phyloP scores from a whole-genome alignment of 257 asterid species.

The Ophiorrhiza pumila region DNA sequence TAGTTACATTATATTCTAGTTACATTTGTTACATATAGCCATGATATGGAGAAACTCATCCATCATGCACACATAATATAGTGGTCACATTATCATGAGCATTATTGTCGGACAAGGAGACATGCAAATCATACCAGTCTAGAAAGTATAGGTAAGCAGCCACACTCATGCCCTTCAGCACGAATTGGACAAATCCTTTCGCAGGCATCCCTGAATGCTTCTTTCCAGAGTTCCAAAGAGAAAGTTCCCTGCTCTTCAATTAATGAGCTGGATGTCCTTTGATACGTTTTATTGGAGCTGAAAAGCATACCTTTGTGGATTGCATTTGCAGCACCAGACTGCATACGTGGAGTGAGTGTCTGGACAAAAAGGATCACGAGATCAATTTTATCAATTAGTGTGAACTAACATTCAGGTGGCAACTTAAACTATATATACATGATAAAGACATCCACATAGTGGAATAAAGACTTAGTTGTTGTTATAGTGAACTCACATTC shows the following conservation, averaged over 20 bases:
- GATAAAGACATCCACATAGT: neutral
- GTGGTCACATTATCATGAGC: neutral
- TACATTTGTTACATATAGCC: neutral
- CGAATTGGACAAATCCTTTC: constrained; percentile 88
- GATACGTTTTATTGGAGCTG: constrained; percentile 28
- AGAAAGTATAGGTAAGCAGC: constrained; percentile 72
- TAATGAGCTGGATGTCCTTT: constrained; percentile 42
- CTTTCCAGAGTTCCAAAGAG: constrained; percentile 76
- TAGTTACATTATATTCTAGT: neutral
- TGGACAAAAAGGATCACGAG: constrained; percentile 21
- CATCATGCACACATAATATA: neutral
- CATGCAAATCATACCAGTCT: constrained; percentile 49
- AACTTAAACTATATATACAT: neutral
- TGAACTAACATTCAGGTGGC: neutral
- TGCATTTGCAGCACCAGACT: constrained; percentile 54
- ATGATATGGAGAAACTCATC: neutral
- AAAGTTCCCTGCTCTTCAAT: constrained; percentile 44
- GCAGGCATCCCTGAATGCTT: constrained; percentile 79
- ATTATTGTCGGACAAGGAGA: constrained; percentile 9
- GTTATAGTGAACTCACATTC: no score
- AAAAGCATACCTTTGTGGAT: constrained; percentile 35
- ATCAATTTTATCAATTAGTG: neutral
- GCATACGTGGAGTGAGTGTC: constrained; percentile 87
- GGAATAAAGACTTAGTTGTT: no score
- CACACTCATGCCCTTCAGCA: constrained; percentile 81